phyloP scores from a whole-genome alignment of 306 rosid genomes.

The Cicer yamashitae region DNA sequence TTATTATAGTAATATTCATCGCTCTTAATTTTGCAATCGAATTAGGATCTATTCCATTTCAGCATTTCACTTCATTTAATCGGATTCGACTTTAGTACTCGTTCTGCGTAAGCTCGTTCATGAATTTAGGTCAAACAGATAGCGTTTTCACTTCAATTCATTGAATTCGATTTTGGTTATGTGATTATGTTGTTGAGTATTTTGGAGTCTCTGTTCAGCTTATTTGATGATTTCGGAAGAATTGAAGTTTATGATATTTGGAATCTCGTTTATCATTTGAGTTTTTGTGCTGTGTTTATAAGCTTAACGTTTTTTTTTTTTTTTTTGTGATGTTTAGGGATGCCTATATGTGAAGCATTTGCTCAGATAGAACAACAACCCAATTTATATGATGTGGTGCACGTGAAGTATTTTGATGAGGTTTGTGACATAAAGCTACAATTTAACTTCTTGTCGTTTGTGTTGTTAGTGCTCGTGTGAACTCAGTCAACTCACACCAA shows the following conservation, averaged over 20 bases:
- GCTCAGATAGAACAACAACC: conserved; percentile 93
- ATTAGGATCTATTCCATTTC: background rate
- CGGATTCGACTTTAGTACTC: background rate
- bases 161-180: background rate
- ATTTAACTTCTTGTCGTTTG: background rate
- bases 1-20: background rate
- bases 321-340: conserved; percentile 63
- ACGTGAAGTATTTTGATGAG: conserved; percentile 95
- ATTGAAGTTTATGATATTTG: background rate
- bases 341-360: conserved; percentile 98
- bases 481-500: background rate
- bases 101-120: conserved; percentile 13
- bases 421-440: conserved; percentile 48
- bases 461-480: conserved; percentile 7
- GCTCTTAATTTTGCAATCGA: conserved; percentile 17
- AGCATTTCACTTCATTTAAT: background rate
- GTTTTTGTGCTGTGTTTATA: conserved; percentile 9
- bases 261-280: background rate
- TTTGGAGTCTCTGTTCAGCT: conserved; percentile 8
- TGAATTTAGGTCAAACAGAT: conserved; percentile 26
- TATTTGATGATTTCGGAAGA: conserved; percentile 23
- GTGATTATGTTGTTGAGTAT: background rate
- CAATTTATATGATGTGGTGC: conserved; percentile 92
- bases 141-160: no score
- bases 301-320: background rate